A percentile compares a stretch with the other conserved stretches of the same genome.
Conservation (phyloP, 2,329 filamentous ascomycete genomes). For the Pestalotiopsis sp. region DNA sequence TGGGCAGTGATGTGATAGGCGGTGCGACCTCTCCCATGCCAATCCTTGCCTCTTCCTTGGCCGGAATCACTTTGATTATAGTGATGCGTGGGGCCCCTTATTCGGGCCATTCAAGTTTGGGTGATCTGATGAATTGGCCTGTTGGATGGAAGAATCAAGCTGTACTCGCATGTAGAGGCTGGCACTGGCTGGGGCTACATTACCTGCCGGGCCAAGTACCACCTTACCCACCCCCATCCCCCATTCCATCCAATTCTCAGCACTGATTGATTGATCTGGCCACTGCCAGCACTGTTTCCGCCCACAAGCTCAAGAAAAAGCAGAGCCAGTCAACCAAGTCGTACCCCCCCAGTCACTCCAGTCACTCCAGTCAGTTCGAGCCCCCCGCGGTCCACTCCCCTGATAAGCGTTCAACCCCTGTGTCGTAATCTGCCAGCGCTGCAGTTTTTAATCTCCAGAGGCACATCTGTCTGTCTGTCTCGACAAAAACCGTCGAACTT, state of each 20-base stretch:
- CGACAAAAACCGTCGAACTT: neutral
- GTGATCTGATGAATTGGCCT: neutral
- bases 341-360: neutral
- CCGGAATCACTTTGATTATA: constrained; percentile 10
- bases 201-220: neutral
- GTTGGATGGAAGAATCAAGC: neutral
- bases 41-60: constrained; percentile 7
- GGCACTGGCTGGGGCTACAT: neutral
- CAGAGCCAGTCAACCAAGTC: neutral
- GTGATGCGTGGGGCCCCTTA: neutral
- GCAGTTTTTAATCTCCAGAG: constrained; percentile 8
- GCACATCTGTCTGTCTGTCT: neutral
- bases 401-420: constrained; percentile 6
- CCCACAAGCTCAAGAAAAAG: neutral
- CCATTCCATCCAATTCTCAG: neutral
- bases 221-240: neutral
- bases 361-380: neutral
- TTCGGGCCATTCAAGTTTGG: neutral
- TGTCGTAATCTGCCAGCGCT: constrained; percentile 8
- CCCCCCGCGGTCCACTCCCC: constrained; percentile 7
- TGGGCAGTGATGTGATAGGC: neutral
- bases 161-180: no score
- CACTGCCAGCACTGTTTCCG: neutral
- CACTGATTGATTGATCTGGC: neutral
- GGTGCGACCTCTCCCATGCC: constrained; percentile 1